A percentile compares a stretch with the other conserved stretches of the same genome.
These are phyloP conservation scores for Arachis monticola DNA, from an alignment of 331 rosid genomes.

Conservation along the genomic window DNA sequence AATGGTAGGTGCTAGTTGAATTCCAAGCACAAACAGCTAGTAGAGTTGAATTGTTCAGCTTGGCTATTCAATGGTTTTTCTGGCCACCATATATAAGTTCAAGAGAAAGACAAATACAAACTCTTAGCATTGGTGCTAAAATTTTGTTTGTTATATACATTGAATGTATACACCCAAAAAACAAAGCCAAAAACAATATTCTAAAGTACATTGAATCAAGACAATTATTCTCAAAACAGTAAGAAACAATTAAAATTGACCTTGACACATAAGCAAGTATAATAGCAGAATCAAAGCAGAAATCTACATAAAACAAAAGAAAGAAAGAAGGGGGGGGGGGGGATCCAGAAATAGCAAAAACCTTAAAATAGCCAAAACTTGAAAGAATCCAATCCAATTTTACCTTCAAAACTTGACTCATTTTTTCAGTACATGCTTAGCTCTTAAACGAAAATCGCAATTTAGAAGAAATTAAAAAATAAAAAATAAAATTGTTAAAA, in stretches of 20 bases:
- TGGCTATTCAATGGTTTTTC: slow-evolving; percentile 28
- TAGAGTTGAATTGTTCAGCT: slow-evolving; percentile 19
- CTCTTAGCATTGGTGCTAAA: slow-evolving; percentile 15
- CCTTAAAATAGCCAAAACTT: slow-evolving; percentile 34
- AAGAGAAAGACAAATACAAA: slow-evolving; percentile 27
- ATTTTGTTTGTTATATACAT: slow-evolving; percentile 27
- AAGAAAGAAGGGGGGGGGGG: neutral
- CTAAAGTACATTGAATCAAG: slow-evolving; percentile 47
- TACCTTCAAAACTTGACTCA: slow-evolving; percentile 18
- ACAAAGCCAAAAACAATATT: slow-evolving; percentile 37
- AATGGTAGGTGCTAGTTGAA: slow-evolving; percentile 19
- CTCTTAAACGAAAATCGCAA: neutral
- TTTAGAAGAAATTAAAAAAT: neutral
- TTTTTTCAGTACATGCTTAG: neutral
- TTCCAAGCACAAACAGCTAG: slow-evolving; percentile 13
- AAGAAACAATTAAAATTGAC: slow-evolving; percentile 3
- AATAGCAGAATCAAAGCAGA: slow-evolving; percentile 9
- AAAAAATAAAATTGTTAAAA: neutral
- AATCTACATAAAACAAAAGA: neutral
- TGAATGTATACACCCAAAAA: slow-evolving; percentile 34
- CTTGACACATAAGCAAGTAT: slow-evolving; percentile 20
- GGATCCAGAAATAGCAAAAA: neutral
- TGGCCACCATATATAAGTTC: slow-evolving; percentile 37
- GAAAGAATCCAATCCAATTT: slow-evolving; percentile 22
- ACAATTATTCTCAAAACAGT: slow-evolving; percentile 38